phyloP scores from a whole-genome alignment of 2,329 filamentous ascomycete genomes.

The Phaeophleospora eucalypticola region DNA sequence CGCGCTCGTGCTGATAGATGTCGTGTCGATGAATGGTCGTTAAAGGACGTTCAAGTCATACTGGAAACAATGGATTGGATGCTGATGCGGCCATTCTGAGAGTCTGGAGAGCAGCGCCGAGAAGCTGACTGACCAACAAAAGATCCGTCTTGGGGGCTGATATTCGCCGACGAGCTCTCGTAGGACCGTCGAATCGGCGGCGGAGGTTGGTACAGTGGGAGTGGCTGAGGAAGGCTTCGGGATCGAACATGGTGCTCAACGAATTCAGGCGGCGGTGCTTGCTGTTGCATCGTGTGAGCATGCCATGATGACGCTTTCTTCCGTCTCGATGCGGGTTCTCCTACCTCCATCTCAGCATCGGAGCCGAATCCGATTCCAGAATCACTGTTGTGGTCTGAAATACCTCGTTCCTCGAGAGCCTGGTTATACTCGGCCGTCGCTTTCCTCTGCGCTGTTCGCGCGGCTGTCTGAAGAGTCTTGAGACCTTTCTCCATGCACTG shows the following conservation, averaged over 20 bases:
- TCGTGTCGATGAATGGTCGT: neutral
- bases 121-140: conserved; percentile 6
- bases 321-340: conserved; percentile 18
- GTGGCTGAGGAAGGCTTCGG: conserved; percentile 31
- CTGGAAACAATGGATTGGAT: conserved; percentile 31
- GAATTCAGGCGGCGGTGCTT: conserved; percentile 7
- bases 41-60: conserved; percentile 7
- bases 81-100: conserved; percentile 26
- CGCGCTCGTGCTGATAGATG: neutral
- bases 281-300: conserved; percentile 17
- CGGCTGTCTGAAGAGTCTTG: conserved; percentile 71
- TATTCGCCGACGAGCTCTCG: conserved; percentile 13
- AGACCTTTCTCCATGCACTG: conserved; percentile 81
- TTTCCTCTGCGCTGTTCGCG: conserved; percentile 62
- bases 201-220: conserved; percentile 35
- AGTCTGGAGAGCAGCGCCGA: conserved; percentile 23
- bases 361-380: conserved; percentile 59
- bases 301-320: conserved; percentile 25
- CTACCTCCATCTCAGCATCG: conserved; percentile 43
- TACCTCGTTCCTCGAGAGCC: conserved; percentile 34
- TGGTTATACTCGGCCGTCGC: conserved; percentile 46
- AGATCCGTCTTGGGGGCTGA: conserved; percentile 17
- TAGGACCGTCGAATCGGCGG: conserved; percentile 23
- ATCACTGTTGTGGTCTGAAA: conserved; percentile 55
- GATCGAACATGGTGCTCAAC: conserved; percentile 27